phyloP scores from a whole-genome alignment of 2,329 filamentous ascomycete genomes.

The Fusarium piperis region DNA sequence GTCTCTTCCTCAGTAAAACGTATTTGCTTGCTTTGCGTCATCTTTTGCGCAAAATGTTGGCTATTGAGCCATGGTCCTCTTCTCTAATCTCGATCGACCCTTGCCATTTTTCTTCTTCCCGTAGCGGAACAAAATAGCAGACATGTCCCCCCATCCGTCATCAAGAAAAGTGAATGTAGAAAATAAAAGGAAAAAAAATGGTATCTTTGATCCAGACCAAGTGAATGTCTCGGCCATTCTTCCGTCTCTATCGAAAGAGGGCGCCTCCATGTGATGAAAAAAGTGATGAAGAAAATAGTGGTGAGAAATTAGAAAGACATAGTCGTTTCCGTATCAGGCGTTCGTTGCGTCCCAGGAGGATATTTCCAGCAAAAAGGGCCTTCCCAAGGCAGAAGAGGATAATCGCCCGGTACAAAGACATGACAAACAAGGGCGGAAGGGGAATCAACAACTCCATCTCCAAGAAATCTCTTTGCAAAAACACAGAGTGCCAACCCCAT shows the following conservation, averaged over 20 bases:
- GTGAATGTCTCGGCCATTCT: slow-evolving; percentile 35
- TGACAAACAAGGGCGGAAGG: slow-evolving; percentile 3
- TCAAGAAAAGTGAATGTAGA: slow-evolving; percentile 16
- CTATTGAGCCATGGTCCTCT: slow-evolving; percentile 30
- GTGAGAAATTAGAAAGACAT: slow-evolving; percentile 22
- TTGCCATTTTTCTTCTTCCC: slow-evolving; percentile 3
- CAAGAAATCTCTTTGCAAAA: slow-evolving; percentile 25
- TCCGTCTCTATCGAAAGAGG: slow-evolving; percentile 40
- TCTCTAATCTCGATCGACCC: slow-evolving; percentile 28
- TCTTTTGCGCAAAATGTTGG: slow-evolving; percentile 24
- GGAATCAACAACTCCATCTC: slow-evolving; percentile 34
- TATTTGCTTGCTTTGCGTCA: slow-evolving; percentile 24
- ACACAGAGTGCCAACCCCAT: slow-evolving; percentile 14
- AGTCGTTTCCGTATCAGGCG: slow-evolving; percentile 25
- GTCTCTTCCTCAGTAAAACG: slow-evolving; percentile 33
- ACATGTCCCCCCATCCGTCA: slow-evolving; percentile 11
- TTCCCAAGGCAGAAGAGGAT: slow-evolving; percentile 8
- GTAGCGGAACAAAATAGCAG: not conserved
- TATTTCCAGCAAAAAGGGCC: slow-evolving; percentile 3
- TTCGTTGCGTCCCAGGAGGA: slow-evolving; percentile 15
- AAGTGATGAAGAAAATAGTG: not conserved
- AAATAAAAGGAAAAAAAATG: slow-evolving; percentile 23
- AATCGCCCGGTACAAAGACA: slow-evolving; percentile 1
- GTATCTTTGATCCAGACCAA: slow-evolving; percentile 37
- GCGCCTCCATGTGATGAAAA: slow-evolving; percentile 27